Conservation (phyloP, 2,329 filamentous ascomycete species). For the Colletotrichum sp. region DNA sequence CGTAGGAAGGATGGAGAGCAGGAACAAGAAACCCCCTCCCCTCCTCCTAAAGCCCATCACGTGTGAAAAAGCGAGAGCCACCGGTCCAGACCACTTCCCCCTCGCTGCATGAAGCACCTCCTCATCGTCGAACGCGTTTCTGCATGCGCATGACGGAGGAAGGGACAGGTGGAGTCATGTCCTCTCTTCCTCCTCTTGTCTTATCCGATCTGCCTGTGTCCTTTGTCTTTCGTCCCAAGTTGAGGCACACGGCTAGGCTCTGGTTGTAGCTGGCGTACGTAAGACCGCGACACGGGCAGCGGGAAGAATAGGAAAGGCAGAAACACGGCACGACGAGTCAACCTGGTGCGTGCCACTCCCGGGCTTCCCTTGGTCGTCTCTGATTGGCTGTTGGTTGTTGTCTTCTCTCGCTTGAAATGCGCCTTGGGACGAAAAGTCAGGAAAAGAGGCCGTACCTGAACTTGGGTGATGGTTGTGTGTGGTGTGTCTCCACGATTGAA, state of each 20-base stretch:
- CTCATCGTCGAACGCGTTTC: constrained; percentile 12
- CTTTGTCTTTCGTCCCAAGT: constrained; percentile 3
- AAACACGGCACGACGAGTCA: background rate
- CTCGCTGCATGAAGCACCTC: constrained; percentile 13
- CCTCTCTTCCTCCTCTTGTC: background rate
- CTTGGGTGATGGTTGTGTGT: background rate
- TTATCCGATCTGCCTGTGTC: background rate
- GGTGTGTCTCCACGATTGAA: background rate
- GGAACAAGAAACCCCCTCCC: background rate
- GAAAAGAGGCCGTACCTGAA: background rate
- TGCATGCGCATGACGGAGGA: constrained; percentile 13
- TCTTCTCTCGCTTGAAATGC: background rate
- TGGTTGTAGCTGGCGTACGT: background rate
- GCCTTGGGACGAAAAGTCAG: background rate
- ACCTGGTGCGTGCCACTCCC: background rate
- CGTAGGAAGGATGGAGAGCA: background rate
- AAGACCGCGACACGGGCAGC: background rate
- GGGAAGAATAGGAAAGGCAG: background rate
- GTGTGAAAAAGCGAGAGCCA: constrained; percentile 10
- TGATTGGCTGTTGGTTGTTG: background rate
- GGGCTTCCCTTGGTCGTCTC: background rate
- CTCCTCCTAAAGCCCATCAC: background rate
- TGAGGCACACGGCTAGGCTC: background rate
- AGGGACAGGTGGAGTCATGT: constrained; percentile 4
- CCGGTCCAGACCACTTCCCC: constrained; percentile 4